Evolutionary conservation across 306 rosid genomes (phyloP).

Genomic region (Cucumis cinereus): DNA sequence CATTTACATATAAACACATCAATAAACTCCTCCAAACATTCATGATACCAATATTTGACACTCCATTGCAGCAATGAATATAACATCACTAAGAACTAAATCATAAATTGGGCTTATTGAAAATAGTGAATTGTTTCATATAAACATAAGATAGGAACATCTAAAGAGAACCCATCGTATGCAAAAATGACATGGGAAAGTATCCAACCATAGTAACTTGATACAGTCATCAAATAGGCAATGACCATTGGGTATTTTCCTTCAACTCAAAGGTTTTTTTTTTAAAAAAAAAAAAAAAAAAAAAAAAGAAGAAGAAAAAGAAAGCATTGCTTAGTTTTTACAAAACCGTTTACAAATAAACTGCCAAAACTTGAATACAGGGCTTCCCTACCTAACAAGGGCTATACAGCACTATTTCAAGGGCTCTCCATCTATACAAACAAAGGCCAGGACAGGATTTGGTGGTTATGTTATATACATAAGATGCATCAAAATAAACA

Average conservation of each 20-base stretch:
- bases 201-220: not conserved
- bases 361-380: conserved; percentile 7
- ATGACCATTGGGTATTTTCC: not conserved
- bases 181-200: not conserved
- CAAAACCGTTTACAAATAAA: not conserved
- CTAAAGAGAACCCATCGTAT: not conserved
- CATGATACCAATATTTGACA: too few relatives aligned
- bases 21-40: too few relatives aligned
- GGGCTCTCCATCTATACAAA: conserved; percentile 7
- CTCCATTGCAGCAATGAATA: too few relatives aligned
- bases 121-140: not conserved
- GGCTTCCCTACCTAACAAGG: conserved; percentile 8
- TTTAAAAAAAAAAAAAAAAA: not conserved
- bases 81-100: too few relatives aligned
- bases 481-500: not conserved
- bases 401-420: conserved; percentile 7
- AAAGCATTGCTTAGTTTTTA: not conserved
- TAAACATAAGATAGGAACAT: not conserved
- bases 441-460: not conserved
- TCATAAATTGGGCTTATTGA: too few relatives aligned
- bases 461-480: not conserved
- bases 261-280: not conserved
- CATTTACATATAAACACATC: too few relatives aligned
- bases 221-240: not conserved
- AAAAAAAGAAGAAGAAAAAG: not conserved